phyloP scores from a whole-genome alignment of 2,329 filamentous ascomycete genomes.

The Neonectria punicea region DNA sequence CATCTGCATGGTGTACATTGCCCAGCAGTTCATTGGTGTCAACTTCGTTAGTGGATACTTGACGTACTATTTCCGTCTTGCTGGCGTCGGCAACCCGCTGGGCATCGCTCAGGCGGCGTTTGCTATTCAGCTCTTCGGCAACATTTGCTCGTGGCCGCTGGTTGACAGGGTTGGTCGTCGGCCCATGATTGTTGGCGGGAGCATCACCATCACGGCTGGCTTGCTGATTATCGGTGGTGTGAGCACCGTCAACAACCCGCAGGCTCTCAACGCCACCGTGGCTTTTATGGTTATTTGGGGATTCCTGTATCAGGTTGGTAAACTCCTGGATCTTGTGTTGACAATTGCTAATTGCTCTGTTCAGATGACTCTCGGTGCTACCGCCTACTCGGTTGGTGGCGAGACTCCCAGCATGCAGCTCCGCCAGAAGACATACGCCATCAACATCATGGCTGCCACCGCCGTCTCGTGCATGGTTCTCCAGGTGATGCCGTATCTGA shows the following conservation, averaged over 20 bases:
- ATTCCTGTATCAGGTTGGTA: constrained; percentile 40
- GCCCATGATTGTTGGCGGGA: constrained; percentile 43
- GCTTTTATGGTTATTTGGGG: constrained; percentile 44
- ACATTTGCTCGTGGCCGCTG: constrained; percentile 44
- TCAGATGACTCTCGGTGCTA: constrained; percentile 40
- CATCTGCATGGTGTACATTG: constrained; percentile 45
- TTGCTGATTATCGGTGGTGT: constrained; percentile 46
- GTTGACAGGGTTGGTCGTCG: constrained; percentile 44
- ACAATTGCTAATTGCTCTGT: background rate
- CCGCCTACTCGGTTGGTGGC: constrained; percentile 44
- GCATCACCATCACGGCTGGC: constrained; percentile 38
- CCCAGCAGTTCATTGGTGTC: constrained; percentile 44
- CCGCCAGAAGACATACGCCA: constrained; percentile 46
- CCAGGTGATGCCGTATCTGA: constrained; percentile 45
- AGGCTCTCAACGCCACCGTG: constrained; percentile 39
- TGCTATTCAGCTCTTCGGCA: constrained; percentile 44
- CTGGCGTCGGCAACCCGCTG: constrained; percentile 41
- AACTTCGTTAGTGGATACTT: constrained; percentile 43
- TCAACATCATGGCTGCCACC: constrained; percentile 47
- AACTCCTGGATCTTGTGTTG: background rate
- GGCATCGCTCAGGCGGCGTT: constrained; percentile 43
- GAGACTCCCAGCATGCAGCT: constrained; percentile 44
- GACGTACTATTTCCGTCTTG: constrained; percentile 40
- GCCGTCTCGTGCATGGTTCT: constrained; percentile 44
- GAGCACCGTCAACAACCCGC: constrained; percentile 36